These are phyloP conservation scores for Quercus engelmannii DNA, from an alignment of 306 rosid species.

Conservation along the genomic window DNA sequence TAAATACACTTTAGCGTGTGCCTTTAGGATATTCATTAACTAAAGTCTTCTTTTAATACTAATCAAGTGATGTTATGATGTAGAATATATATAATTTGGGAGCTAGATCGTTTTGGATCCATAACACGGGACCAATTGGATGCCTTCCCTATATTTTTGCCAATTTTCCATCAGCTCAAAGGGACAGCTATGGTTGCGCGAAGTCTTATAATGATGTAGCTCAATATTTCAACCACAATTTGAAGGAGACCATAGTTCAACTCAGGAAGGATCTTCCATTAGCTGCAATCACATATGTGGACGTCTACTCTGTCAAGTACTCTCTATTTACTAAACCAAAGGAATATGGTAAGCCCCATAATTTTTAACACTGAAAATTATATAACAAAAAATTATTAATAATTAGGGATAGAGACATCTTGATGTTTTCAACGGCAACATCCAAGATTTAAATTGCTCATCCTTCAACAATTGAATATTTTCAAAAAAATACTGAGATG, in stretches of 20 bases:
- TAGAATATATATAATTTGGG: constrained; percentile 33
- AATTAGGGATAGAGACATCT: too few species aligned
- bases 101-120: constrained; percentile 37
- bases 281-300: constrained; percentile 59
- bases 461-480: too few species aligned
- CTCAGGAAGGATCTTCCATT: too few species aligned
- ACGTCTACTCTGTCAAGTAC: constrained; percentile 22
- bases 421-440: too few species aligned
- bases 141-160: constrained; percentile 28
- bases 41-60: not conserved
- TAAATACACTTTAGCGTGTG: too few species aligned
- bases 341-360: constrained; percentile 33
- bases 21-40: too few species aligned
- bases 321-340: constrained; percentile 32
- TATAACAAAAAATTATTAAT: too few species aligned
- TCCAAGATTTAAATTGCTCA: too few species aligned
- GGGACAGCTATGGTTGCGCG: constrained; percentile 50
- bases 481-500: too few species aligned
- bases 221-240: constrained; percentile 30
- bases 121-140: constrained; percentile 36
- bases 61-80: not conserved
- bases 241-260: too few species aligned
- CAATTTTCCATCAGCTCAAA: not conserved
- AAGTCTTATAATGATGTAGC: constrained; percentile 47
- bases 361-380: too few species aligned